Evolutionary conservation across 1,284 basidiomycete species (phyloP), one percentile per base, ranked within the genome.

Genomic region (Ustilago xerochloae): DNA sequence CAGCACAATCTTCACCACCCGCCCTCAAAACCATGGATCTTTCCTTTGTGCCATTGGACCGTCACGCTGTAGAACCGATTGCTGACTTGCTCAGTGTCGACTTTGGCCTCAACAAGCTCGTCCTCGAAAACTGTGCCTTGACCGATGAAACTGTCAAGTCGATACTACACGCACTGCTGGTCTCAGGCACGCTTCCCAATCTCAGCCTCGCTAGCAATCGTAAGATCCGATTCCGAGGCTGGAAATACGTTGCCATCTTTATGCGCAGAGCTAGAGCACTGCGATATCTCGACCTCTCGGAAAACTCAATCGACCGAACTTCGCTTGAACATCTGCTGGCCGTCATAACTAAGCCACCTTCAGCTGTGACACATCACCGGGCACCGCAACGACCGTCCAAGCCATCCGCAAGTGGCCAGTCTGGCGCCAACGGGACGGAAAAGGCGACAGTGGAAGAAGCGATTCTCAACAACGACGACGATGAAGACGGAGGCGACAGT

Each of bases 181-280:
- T 97, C 48, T 92, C 92, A 18, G 89, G 90, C 20, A 90, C 90
- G 0, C 87, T 98, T 29, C 91, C 91, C 1, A 92, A 91, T 77
- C 87, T 98, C 22, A 94, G 92, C 9, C 86, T 99, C 20, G 91
- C 93, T 2, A 92, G 92, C 20, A 98, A 98, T 84, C 88, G 90
- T 79, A 90, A 90, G 63, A 87, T 98, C 54, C 93, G 92, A 77
- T 85, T 88, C 1, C 86, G 88, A 12, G 93, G 92, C 0, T 97
- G 94, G 88, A 89, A 90, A 53, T 86, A 93, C 4, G 87, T 99
- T 20, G 91, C 92, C 13, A 90, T 91, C 22, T 97, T 93, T 85
- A 84, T 94, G 24, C 86, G 88, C 20, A 90, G 92, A 86, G 90
- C 93, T 1, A 89, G 88, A 75, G 89, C 86, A 49, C 85, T 98